phyloP scores from a whole-genome alignment of 2,329 filamentous ascomycete genomes.

The Mollisia scopiformis region DNA sequence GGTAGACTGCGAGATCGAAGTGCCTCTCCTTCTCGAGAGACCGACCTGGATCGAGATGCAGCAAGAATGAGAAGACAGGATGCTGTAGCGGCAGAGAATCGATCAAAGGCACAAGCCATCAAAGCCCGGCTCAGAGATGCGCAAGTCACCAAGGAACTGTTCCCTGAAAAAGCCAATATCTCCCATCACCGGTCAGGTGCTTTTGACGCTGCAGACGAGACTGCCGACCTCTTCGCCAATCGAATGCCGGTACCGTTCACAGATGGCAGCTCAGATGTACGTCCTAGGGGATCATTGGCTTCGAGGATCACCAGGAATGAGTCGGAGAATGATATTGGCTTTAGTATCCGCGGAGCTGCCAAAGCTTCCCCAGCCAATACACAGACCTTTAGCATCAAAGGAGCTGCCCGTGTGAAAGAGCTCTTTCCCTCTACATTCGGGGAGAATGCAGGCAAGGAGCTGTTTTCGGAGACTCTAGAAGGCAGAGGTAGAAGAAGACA shows the following conservation, averaged over 20 bases:
- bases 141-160: slow-evolving; percentile 50
- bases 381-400: slow-evolving; percentile 68
- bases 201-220: slow-evolving; percentile 57
- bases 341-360: slow-evolving; percentile 65
- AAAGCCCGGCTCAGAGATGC: slow-evolving; percentile 38
- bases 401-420: slow-evolving; percentile 62
- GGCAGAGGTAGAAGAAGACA: slow-evolving; percentile 62
- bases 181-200: slow-evolving; percentile 52
- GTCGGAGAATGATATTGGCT: slow-evolving; percentile 39
- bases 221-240: slow-evolving; percentile 52
- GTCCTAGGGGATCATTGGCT: slow-evolving; percentile 22
- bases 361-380: slow-evolving; percentile 45
- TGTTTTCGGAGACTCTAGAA: slow-evolving; percentile 65
- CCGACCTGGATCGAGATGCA: slow-evolving; percentile 42
- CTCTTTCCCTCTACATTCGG: slow-evolving; percentile 69
- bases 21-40: slow-evolving; percentile 36
- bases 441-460: slow-evolving; percentile 67
- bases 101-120: slow-evolving; percentile 48
- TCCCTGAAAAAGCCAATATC: slow-evolving; percentile 50
- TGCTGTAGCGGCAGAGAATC: slow-evolving; percentile 40
- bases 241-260: slow-evolving; percentile 52
- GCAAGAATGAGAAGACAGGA: slow-evolving; percentile 19
- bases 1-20: slow-evolving; percentile 38
- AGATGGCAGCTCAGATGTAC: slow-evolving; percentile 44
- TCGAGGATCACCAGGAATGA: slow-evolving; percentile 30